Base-by-base conservation (phyloP, 2,329 filamentous ascomycete genomes). In the Volutella citrinella region DNA sequence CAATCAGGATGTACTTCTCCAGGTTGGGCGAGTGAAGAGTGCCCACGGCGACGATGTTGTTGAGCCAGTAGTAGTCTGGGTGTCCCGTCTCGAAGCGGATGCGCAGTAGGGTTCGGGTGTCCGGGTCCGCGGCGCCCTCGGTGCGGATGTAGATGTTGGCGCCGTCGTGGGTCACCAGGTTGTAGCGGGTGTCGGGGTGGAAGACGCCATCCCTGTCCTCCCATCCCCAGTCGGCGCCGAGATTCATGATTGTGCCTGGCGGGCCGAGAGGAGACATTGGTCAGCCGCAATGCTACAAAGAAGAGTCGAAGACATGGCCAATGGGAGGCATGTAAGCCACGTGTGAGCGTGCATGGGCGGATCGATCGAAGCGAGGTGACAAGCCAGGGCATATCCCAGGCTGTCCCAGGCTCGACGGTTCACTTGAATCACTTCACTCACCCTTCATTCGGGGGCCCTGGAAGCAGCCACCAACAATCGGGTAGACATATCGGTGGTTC, bases 171-270 rank as follows among this genome's bases (percentile, higher is more conserved):
- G 64, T 66, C n/a, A 56, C 42, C 12, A 66, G 45, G n/a, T 59
- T 55, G 24, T 66, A 66, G 12, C 62, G 48, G 11, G 60, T 62
- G 26, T 65, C 58, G 1, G 64, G 61, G 35, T 56, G 60, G 45
- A 66, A 66, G 5, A 51, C 41, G 8, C 61, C 59, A 14, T 56
- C 55, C 13, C 40, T 43, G 38, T 64, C 59, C 1, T 54, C 59
- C 12, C 64, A 44, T 11, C 61, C 61, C 56, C 55, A 63, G 48
- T 66, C 62, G 7, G 60, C 52, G 11, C 63, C 63, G 10, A 55
- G 46, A 13, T 52, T 51, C 14, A 23, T 42, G 21, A 63, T 43
- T 0, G 48, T 59, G 22, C 57, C 60, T 26, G 40, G 36, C 9
- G 66, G 41, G 15, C 52, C n/a, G n/a, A n/a, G n/a, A n/a, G n/a